Conservation (phyloP, 768 basidiomycete species). For the Termitomyces sp. region DNA sequence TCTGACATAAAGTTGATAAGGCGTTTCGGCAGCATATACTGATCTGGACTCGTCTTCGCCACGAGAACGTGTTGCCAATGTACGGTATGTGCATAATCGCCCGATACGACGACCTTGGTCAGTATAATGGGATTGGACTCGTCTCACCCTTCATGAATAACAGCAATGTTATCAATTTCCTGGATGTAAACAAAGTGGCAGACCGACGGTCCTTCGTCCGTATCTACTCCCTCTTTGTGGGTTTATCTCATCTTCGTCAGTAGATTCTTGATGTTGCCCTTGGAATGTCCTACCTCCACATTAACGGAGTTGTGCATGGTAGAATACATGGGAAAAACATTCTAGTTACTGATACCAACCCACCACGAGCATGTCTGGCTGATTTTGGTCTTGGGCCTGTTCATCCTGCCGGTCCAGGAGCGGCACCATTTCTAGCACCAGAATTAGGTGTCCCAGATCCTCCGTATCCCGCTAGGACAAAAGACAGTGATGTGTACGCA, state of each 20-base stretch:
- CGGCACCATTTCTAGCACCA: neutral
- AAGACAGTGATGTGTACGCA: constrained; percentile 8
- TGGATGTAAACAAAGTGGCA: neutral
- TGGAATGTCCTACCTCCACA: constrained; percentile 7
- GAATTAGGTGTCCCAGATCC: neutral
- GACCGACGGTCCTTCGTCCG: neutral
- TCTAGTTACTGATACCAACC: neutral
- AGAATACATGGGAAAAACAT: neutral
- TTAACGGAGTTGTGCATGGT: neutral
- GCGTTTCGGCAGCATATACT: neutral
- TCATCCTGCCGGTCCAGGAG: neutral
- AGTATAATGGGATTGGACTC: neutral
- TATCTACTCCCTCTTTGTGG: neutral
- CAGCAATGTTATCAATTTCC: neutral
- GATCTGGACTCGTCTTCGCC: neutral
- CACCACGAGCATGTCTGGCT: neutral
- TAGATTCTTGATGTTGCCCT: neutral
- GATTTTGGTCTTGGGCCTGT: neutral
- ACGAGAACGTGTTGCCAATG: neutral
- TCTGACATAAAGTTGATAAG: neutral
- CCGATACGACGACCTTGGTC: neutral
- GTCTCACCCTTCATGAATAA: neutral
- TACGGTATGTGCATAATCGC: neutral
- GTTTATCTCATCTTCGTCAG: neutral
- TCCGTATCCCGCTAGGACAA: neutral